Conservation (phyloP, 2,329 filamentous ascomycete genomes). For the Lasiodiplodia citricola region DNA sequence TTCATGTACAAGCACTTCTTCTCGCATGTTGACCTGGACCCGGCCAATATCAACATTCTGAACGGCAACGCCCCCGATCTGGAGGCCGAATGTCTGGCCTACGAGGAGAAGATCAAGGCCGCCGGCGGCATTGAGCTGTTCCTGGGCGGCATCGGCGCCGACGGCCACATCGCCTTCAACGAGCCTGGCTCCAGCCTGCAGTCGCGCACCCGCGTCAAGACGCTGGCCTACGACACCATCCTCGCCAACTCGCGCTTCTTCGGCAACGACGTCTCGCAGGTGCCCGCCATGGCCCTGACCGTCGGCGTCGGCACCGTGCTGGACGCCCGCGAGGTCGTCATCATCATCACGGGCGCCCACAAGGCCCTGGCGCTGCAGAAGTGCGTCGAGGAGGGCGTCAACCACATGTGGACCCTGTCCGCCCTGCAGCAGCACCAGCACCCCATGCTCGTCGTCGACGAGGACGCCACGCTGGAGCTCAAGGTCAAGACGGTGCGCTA, state of each 20-base stretch:
- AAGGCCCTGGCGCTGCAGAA: conserved; percentile 80
- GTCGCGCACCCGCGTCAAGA: conserved; percentile 83
- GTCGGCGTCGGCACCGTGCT: conserved; percentile 85
- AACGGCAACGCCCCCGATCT: conserved; percentile 80
- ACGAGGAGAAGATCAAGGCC: conserved; percentile 76
- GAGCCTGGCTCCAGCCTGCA: conserved; percentile 81
- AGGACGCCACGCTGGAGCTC: conserved; percentile 64
- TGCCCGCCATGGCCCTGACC: conserved; percentile 82
- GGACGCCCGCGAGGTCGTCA: conserved; percentile 79
- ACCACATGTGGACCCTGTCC: conserved; percentile 91
- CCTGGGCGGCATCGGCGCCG: conserved; percentile 81
- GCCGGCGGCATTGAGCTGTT: conserved; percentile 85
- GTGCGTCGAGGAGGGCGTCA: conserved; percentile 80
- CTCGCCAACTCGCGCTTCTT: conserved; percentile 87
- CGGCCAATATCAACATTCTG: conserved; percentile 82
- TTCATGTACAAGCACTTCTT: conserved; percentile 97
- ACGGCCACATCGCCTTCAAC: conserved; percentile 91
- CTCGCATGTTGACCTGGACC: conserved; percentile 80
- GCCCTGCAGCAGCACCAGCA: conserved; percentile 80
- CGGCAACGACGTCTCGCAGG: conserved; percentile 69
- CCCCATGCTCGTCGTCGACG: conserved; percentile 82
- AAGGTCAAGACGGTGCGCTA: conserved; percentile 54
- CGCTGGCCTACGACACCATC: conserved; percentile 84
- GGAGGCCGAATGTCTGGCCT: conserved; percentile 76
- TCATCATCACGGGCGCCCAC: conserved; percentile 81